A percentile compares a stretch with the other conserved stretches of the same genome.
These are phyloP conservation scores for Hanseniaspora meyeri DNA, from an alignment of 805 yeast genomes.

Conservation along the genomic window DNA sequence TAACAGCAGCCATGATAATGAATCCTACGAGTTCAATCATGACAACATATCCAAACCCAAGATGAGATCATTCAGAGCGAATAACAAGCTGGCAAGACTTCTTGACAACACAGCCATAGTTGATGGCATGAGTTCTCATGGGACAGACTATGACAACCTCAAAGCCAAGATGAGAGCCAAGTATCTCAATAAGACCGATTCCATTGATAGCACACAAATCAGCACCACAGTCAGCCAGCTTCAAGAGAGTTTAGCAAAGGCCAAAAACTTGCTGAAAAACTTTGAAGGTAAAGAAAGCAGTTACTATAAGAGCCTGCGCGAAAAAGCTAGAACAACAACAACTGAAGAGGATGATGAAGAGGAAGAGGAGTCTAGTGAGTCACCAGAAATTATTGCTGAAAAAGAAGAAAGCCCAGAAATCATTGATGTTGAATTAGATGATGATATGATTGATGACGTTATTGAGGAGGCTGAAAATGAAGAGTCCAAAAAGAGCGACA, in stretches of 20 bases:
- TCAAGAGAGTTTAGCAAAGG: neutral
- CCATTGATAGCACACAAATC: neutral
- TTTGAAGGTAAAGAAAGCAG: neutral
- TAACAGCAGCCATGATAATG: neutral
- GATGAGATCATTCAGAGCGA: neutral
- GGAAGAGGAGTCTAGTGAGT: neutral
- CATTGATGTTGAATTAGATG: neutral
- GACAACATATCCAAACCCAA: neutral
- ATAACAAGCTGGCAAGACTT: neutral
- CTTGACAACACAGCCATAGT: neutral
- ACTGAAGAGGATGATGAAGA: neutral
- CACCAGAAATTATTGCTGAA: neutral
- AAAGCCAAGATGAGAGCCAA: neutral
- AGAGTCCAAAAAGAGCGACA: neutral
- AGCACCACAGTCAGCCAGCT: neutral
- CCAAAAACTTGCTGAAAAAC: neutral
- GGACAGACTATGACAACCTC: neutral
- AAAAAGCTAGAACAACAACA: neutral
- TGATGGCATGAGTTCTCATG: neutral
- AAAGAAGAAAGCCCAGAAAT: neutral
- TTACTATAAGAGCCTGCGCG: neutral
- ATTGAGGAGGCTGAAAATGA: conserved; percentile 16
- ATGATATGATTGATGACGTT: conserved; percentile 15
- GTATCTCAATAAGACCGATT: neutral
- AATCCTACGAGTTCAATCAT: neutral